Evolutionary conservation across 805 yeast genomes (phyloP), one percentile per base, ranked within the genome.

Genomic region (Lachancea cidri): DNA sequence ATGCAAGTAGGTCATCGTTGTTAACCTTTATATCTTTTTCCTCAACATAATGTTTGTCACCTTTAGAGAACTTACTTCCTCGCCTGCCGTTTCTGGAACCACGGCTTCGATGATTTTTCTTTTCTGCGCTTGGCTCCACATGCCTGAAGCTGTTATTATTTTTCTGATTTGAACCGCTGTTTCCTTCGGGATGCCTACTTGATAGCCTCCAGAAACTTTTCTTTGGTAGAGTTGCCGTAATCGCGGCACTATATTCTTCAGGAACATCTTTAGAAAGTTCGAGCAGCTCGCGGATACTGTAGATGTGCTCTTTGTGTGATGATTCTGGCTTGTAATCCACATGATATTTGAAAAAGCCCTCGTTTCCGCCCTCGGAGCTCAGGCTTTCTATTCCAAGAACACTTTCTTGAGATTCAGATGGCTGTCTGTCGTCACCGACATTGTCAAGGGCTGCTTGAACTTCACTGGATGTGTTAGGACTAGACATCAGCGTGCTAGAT

Each of bases 171-270:
- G 17, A 32, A 2, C 43, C 43, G 25, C 15, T 35, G 20, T n/a
- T 16, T 17, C 34, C 18, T 18, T 52, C 53, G 14, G 50, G 52
- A 38, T 43, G 52, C 36, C 52, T 54, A 36, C 51, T 58, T 46
- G 63, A 65, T 39, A 67, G 53, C 44, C 74, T 67, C 74, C 79
- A 78, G 49, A 77, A 78, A 14, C 67, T 62, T 39, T 57, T 62
- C 29, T 65, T 72, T 3, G 82, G 81, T 46, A 76, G 62, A 20
- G 57, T 46, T 11, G 63, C 53, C 5, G 58, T 52, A 43, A 64
- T 60, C 37, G 57, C 53, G 13, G 55, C 54, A 16, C 67, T 44
- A 24, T 71, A 54, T 27, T 52, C 55, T n/a, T 59, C 54, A 5
- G 64, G 57, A 1, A 58, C 33, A 39, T 56, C 36, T 17, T 48